These are phyloP conservation scores for Colletotrichum abscissum DNA, from an alignment of 2,329 filamentous ascomycete genomes.

Conservation along the genomic window DNA sequence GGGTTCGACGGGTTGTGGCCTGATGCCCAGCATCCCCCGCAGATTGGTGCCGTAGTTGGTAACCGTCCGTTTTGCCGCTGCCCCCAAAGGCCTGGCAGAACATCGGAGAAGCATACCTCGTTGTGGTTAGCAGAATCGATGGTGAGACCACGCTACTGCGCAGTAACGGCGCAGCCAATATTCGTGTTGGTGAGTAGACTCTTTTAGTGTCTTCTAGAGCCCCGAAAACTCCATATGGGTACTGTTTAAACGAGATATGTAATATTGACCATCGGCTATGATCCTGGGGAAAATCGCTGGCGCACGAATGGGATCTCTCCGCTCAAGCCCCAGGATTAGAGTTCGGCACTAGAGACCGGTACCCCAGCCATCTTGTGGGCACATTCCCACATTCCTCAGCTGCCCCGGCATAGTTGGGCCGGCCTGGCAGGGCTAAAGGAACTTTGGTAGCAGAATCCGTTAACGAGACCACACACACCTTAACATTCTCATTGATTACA, in stretches of 20 bases:
- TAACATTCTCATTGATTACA: neutral
- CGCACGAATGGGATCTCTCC: slow-evolving; percentile 24
- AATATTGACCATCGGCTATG: neutral
- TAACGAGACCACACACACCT: neutral
- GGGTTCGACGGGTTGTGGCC: neutral
- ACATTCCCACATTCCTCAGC: neutral
- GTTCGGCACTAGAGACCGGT: slow-evolving; percentile 2
- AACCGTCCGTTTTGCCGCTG: neutral
- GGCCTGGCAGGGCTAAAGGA: neutral
- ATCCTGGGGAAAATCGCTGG: neutral
- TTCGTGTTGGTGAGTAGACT: neutral
- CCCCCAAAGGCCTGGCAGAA: neutral
- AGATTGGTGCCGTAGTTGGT: neutral
- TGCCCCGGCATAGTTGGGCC: neutral
- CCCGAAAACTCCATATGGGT: neutral
- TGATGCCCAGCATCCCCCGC: neutral
- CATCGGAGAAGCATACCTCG: slow-evolving; percentile 2
- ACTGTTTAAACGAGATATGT: neutral
- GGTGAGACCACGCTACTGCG: slow-evolving; percentile 21
- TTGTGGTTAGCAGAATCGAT: slow-evolving; percentile 10
- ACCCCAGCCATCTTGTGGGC: slow-evolving; percentile 8
- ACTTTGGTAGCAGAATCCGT: neutral
- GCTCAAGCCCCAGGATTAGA: neutral
- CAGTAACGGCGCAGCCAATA: neutral
- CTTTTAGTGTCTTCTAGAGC: neutral